These are phyloP conservation scores for Sporothrix luriei DNA, from an alignment of 2,329 filamentous ascomycete genomes.

Conservation along the genomic window DNA sequence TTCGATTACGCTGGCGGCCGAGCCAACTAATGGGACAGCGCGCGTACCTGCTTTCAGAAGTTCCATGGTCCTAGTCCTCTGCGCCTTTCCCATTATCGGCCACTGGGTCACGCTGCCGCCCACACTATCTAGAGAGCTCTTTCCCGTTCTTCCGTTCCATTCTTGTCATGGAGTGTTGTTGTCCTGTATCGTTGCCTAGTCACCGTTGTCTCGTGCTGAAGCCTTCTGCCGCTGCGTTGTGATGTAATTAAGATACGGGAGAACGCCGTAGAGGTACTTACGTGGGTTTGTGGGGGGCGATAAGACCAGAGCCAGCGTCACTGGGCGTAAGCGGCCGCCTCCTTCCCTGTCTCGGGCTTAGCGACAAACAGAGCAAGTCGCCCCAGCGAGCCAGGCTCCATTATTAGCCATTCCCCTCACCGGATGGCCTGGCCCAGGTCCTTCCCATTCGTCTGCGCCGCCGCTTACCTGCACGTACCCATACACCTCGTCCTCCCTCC, in stretches of 20 bases:
- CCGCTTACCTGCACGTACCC: neutral
- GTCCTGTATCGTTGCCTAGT: neutral
- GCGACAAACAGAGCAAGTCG: slow-evolving; percentile 14
- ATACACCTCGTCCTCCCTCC: slow-evolving; percentile 22
- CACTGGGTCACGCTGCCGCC: slow-evolving; percentile 2
- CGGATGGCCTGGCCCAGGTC: slow-evolving; percentile 15
- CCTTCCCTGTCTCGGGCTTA: slow-evolving; percentile 16
- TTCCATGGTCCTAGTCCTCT: neutral
- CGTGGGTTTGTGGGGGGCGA: slow-evolving; percentile 1
- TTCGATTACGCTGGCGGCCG: neutral
- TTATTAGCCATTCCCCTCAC: slow-evolving; percentile 21
- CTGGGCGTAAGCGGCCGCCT: slow-evolving; percentile 15
- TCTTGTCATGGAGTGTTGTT: neutral
- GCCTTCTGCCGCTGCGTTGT: neutral
- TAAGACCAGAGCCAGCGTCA: slow-evolving; percentile 1
- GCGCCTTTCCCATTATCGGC: slow-evolving; percentile 9
- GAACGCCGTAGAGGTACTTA: neutral
- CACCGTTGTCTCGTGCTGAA: neutral
- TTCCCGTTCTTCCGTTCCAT: neutral
- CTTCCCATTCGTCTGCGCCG: slow-evolving; percentile 24
- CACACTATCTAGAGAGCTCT: neutral
- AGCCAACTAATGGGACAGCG: slow-evolving; percentile 7
- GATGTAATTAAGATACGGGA: neutral
- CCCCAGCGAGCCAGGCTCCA: slow-evolving; percentile 23
- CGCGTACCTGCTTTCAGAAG: slow-evolving; percentile 29